A percentile compares a stretch with the other conserved stretches of the same genome.
phyloP scores from a whole-genome alignment of 352 stramenopile species.

The Pythium myriotylum region DNA sequence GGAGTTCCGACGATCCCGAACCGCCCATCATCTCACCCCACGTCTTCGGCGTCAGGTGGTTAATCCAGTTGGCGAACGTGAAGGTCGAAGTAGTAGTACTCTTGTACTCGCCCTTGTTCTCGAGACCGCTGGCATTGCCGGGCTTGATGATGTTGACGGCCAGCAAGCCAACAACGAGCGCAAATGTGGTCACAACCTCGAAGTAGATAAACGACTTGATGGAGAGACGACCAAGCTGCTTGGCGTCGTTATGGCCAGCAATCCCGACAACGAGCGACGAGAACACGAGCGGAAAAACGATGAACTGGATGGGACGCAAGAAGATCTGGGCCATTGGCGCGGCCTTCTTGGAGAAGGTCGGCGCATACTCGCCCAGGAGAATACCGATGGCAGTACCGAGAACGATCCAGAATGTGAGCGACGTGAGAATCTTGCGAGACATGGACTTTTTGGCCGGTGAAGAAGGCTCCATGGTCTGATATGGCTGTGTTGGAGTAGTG shows the following conservation, averaged over 20 bases:
- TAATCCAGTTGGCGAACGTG: slow-evolving; percentile 54
- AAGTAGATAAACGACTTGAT: slow-evolving; percentile 72
- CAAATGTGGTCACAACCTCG: slow-evolving; percentile 52
- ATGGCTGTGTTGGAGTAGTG: slow-evolving; percentile 23
- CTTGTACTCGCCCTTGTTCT: slow-evolving; percentile 37
- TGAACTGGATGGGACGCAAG: slow-evolving; percentile 64
- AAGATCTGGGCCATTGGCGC: slow-evolving; percentile 62
- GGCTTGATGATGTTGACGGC: slow-evolving; percentile 61
- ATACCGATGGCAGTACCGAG: slow-evolving; percentile 46
- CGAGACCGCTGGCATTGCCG: slow-evolving; percentile 40
- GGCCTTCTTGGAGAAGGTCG: slow-evolving; percentile 48
- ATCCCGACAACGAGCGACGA: slow-evolving; percentile 62
- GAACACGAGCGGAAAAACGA: slow-evolving; percentile 70
- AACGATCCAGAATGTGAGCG: slow-evolving; percentile 66
- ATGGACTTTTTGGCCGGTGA: slow-evolving; percentile 34
- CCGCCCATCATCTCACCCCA: slow-evolving; percentile 74
- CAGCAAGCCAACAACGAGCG: slow-evolving; percentile 48
- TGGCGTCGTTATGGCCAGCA: slow-evolving; percentile 57
- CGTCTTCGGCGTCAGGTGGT: slow-evolving; percentile 66
- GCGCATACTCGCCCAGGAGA: slow-evolving; percentile 48
- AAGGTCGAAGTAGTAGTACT: slow-evolving; percentile 27
- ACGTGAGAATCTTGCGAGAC: slow-evolving; percentile 42
- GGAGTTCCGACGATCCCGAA: slow-evolving; percentile 52
- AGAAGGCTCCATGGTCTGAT: slow-evolving; percentile 33
- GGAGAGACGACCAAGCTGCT: slow-evolving; percentile 54